phyloP scores from a whole-genome alignment of 176 grass and related monocot genomes.

The Triticum aestivum region IWGSC_CS_RefSeq_v2.1 NC_057800.1:103075469-103075968 shows the following conservation, averaged over 20 bases:
- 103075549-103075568: slow-evolving; percentile 52
- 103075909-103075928: slow-evolving; percentile 42
- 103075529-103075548: slow-evolving; percentile 41
- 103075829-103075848: slow-evolving; percentile 56
- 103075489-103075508: slow-evolving; percentile 36
- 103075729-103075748: slow-evolving; percentile 44
- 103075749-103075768: slow-evolving; percentile 41
- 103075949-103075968: slow-evolving; percentile 54
- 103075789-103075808: slow-evolving; percentile 72
- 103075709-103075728: slow-evolving; percentile 66
- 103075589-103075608: slow-evolving; percentile 36
- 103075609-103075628: slow-evolving; percentile 64
- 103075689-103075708: slow-evolving; percentile 52
- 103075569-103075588: slow-evolving; percentile 33
- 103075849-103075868: slow-evolving; percentile 67
- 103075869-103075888: slow-evolving; percentile 49
- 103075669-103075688: slow-evolving; percentile 65
- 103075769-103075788: slow-evolving; percentile 64
- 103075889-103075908: slow-evolving; percentile 53
- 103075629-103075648: slow-evolving; percentile 59
- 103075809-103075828: slow-evolving; percentile 69
- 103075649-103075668: slow-evolving; percentile 70
- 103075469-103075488: slow-evolving; percentile 65
- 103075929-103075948: slow-evolving; percentile 48
- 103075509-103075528: slow-evolving; percentile 56